phyloP scores from a whole-genome alignment of 495 filamentous ascomycete species.

The Thermothielavioides terrestris region DNA sequence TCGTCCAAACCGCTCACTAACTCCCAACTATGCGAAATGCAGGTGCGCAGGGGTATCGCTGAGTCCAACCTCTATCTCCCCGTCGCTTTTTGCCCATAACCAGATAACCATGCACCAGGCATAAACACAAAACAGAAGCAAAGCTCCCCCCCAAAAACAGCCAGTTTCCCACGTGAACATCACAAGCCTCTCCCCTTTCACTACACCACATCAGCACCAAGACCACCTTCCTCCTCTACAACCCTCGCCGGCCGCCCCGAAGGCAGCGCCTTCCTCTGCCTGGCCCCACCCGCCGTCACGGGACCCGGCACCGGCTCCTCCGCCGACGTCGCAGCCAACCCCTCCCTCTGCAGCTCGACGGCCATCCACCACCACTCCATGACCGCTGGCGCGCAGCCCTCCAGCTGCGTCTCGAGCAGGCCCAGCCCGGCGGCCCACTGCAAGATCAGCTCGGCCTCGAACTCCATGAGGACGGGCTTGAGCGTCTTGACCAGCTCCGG shows the following conservation, averaged over 20 bases:
- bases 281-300: background rate
- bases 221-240: background rate
- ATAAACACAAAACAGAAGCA: background rate
- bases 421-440: slow-evolving; percentile 54
- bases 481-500: slow-evolving; percentile 46
- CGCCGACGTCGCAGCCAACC: background rate
- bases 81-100: background rate
- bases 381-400: slow-evolving; percentile 39
- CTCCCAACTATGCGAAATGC: background rate
- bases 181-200: too few relatives aligned
- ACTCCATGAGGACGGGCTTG: slow-evolving; percentile 52
- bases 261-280: slow-evolving; percentile 3
- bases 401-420: slow-evolving; percentile 26
- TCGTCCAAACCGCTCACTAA: too few relatives aligned
- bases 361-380: slow-evolving; percentile 66
- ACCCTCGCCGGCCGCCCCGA: background rate
- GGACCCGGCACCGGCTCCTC: background rate
- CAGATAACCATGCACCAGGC: background rate
- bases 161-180: too few relatives aligned
- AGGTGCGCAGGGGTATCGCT: background rate
- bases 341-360: slow-evolving; percentile 23
- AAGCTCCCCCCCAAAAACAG: too few relatives aligned
- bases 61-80: background rate
- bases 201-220: too few relatives aligned
- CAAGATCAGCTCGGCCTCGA: slow-evolving; percentile 58